Evolutionary conservation across 257 asterid genomes (phyloP).

Genomic region (Nicotiana sylvestris): DNA sequence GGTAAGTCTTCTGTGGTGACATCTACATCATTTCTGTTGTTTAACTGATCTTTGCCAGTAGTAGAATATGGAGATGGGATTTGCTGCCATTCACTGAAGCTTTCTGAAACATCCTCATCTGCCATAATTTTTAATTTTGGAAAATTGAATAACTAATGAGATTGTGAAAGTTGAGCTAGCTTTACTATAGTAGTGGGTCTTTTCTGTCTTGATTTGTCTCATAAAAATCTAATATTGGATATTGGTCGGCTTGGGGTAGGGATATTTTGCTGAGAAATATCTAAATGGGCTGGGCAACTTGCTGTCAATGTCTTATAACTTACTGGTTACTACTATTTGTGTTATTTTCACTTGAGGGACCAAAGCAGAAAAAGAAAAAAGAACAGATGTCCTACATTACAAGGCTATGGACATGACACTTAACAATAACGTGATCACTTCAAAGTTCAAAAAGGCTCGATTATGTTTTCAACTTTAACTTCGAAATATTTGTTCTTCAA

Average conservation of each 20-base stretch:
- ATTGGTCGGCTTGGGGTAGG: background rate
- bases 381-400: no score
- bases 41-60: background rate
- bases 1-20: conserved; percentile 34
- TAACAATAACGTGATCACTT: no score
- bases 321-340: no score
- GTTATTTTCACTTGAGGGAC: no score
- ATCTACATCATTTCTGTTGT: background rate
- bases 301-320: background rate
- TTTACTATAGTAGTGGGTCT: background rate
- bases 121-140: conserved; percentile 34
- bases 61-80: conserved; percentile 29
- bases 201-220: background rate
- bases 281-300: background rate
- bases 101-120: conserved; percentile 30
- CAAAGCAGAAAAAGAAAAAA: no score
- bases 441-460: no score
- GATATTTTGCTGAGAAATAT: background rate
- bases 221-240: background rate
- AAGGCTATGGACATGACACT: no score
- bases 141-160: background rate
- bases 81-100: conserved; percentile 50
- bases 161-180: background rate
- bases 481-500: no score
- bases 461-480: no score